Base-by-base conservation (phyloP, 1,284 basidiomycete species). In the Cystobasidium sp. region DNA sequence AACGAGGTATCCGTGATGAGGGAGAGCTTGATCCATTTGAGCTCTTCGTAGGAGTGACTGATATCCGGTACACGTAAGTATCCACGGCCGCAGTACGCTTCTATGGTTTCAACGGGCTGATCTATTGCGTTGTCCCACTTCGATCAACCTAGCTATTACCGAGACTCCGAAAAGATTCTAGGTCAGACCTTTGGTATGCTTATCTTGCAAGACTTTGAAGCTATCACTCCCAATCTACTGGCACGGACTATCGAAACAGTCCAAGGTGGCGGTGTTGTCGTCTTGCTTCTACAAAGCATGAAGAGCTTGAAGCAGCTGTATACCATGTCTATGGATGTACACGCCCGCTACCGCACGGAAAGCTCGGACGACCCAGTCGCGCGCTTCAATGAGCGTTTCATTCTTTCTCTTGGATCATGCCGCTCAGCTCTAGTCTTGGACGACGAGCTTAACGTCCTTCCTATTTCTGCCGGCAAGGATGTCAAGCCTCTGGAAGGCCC, bases 161-260 rank as follows among this genome's bases (percentile, higher is more conserved):
- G 96, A 82, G 94, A 97, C 80, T 94, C 93, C 0, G 89, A 95
- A 74, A 96, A 96, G 83, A 93, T 97, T 77, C 89, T 99, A 43
- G 97, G 97, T 80, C 93, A 97, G 82, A 99, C 97, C 0, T 98
- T 92, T 83, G 96, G 96, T 58, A 99, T 99, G 94, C 90, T 94
- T 77, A 88, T 99, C 8, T 85, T 99, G 72, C 97, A 99, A 84
- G 97, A 99, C 81, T 99, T 99, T 79, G 97, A 99, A 82, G 96
- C 97, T 3, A 89, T 99, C 77, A 99, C 97, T 0, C 97, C 97
- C 41, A 99, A 99, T 84, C 84, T 98, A 73, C 89, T 99, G 41
- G 97, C 97, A 6, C 86, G 96, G 65, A 99, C 97, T 22, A 95
- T 99, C 74, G 97, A 99, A 85, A 99, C 97, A 0, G 96, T 99